Conservation (phyloP, 257 asterid genomes). For the Solanum okadae region DNA sequence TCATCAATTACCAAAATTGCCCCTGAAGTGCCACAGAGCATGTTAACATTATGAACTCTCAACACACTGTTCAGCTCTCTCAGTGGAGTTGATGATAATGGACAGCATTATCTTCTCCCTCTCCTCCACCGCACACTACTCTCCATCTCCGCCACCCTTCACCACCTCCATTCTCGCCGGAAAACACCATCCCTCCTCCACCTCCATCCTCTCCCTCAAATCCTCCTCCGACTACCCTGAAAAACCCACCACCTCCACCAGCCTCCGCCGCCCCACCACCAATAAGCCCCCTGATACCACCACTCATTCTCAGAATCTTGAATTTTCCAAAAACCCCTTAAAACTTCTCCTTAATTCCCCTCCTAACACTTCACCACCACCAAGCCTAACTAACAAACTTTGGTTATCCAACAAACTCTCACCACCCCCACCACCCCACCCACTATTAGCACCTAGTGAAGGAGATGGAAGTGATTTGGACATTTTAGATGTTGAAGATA, state of each 20-base stretch:
- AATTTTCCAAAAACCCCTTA: constrained; percentile 53
- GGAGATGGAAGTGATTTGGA: constrained; percentile 17
- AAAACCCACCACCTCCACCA: constrained; percentile 14
- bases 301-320: constrained; percentile 20
- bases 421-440: constrained; percentile 38
- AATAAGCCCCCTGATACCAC: constrained; percentile 26
- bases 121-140: constrained; percentile 38
- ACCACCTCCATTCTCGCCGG: constrained; percentile 7
- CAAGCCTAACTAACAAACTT: constrained; percentile 51
- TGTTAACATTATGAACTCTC: neutral
- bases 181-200: constrained; percentile 10
- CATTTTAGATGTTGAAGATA: constrained; percentile 7
- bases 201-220: constrained; percentile 23
- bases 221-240: neutral
- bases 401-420: constrained; percentile 76
- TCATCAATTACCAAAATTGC: neutral
- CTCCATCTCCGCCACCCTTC: constrained; percentile 18
- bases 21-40: neutral
- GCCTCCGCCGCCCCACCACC: constrained; percentile 68
- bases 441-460: neutral
- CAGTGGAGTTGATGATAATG: neutral
- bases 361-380: constrained; percentile 3
- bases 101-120: constrained; percentile 12
- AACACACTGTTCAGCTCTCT: neutral
- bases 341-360: constrained; percentile 32